Conservation (phyloP, 2,329 filamentous ascomycete genomes). For the Aspergillus sp. region DNA sequence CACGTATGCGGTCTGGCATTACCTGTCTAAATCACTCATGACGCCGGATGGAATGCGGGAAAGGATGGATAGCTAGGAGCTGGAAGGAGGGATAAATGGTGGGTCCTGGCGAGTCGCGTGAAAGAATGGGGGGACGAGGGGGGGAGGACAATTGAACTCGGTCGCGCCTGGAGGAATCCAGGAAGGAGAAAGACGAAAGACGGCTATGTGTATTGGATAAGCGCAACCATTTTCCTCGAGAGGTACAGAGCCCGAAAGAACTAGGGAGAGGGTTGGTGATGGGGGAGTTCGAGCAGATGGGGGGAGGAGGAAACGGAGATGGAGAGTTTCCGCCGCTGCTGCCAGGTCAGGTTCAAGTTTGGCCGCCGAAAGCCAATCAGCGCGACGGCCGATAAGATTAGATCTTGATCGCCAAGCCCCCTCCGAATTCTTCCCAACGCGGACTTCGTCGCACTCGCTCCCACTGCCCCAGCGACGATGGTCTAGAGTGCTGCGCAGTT, state of each 20-base stretch:
- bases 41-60: conserved; percentile 8
- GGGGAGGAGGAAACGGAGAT: neutral
- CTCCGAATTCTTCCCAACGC: conserved; percentile 14
- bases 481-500: neutral
- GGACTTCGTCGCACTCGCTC: neutral
- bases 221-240: conserved; percentile 20
- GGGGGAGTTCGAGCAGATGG: neutral
- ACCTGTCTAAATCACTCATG: conserved; percentile 97
- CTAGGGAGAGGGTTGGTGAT: conserved; percentile 4
- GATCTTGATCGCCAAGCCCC: conserved; percentile 32
- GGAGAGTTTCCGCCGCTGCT: conserved; percentile 1
- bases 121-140: conserved; percentile 11
- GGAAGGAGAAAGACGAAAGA: conserved; percentile 11
- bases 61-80: conserved; percentile 3
- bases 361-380: conserved; percentile 25
- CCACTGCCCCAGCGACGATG: neutral
- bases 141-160: conserved; percentile 6
- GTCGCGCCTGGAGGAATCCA: conserved; percentile 9
- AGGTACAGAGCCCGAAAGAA: conserved; percentile 1
- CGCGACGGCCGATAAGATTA: conserved; percentile 37
- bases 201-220: conserved; percentile 18
- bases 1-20: conserved; percentile 17
- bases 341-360: neutral
- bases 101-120: conserved; percentile 15
- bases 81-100: conserved; percentile 11